Base-by-base conservation (phyloP, 176 grass and related monocot genomes). In the Avena insularis region DNA sequence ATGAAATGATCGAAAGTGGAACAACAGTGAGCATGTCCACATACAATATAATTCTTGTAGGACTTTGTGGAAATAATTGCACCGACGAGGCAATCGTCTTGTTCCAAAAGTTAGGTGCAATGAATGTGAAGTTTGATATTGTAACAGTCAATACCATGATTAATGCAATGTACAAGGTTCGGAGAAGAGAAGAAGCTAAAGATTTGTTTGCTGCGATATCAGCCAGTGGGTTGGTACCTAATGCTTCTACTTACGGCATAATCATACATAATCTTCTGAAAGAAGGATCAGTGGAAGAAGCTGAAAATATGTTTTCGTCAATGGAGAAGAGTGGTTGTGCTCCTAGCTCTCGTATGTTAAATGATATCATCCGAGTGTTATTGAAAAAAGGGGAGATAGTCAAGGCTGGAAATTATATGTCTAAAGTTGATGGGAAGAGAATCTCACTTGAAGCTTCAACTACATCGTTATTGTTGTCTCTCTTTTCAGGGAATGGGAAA, bases 361-460 rank as follows among this genome's bases (percentile, higher is more conserved):
- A 73, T 48, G 20, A 14, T 13, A 73, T 73, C 10, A 48, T 48
- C 0, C 6, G 43, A 73, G 7, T 14, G 0, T 48, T 73, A 25
- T 13, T 47, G 40, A 20, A 72, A 4, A 72, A 72, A 3, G 40
- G 69, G 1, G 69, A 72, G n/a, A 72, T 73, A 47, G 10, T 3
- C 4, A 73, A 73, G 70, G 40, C 70, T 4, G 70, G 70, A 48
- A 4, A 23, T 48, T 73, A 73, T 48, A 73, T 73, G 69, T 72
- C 69, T 47, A 72, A 72, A 72, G 69, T 47, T 47, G 69, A 72
- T 72, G 69, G 69, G 1, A 72, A 2, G 20, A 4, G 2, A 17
- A 71, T 71, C 36, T 71, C 68, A 45, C 36, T 71, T 71, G 68
- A 71, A 45, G 68, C 36, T 71, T 45, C 68, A 71, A 71, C 68